Conservation (phyloP, 108 stramenopile species). For the Nitzschia sp. region DNA sequence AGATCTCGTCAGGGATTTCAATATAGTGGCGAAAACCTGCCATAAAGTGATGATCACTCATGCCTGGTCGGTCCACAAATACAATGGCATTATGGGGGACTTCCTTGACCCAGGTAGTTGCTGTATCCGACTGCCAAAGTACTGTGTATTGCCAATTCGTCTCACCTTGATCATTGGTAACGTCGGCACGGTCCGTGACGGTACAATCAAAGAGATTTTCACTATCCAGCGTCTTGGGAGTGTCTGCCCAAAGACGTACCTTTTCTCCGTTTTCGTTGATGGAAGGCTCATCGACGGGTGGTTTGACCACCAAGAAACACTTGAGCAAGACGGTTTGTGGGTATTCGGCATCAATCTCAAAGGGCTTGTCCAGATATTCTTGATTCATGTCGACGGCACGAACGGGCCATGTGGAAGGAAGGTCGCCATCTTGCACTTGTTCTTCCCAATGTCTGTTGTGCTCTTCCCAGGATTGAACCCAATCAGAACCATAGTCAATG, state of each 20-base stretch:
- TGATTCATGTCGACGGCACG: slow-evolving; percentile 44
- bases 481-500: slow-evolving; percentile 77
- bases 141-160: slow-evolving; percentile 21
- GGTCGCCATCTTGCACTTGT: slow-evolving; percentile 43
- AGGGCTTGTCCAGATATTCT: slow-evolving; percentile 26
- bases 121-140: not conserved
- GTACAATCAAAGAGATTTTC: slow-evolving; percentile 49
- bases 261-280: slow-evolving; percentile 28
- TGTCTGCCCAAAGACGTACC: slow-evolving; percentile 30
- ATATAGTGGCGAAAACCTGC: slow-evolving; percentile 65
- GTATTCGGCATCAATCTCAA: slow-evolving; percentile 27
- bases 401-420: slow-evolving; percentile 32
- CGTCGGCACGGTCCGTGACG: slow-evolving; percentile 34
- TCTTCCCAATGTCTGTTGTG: slow-evolving; percentile 39
- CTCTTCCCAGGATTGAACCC: slow-evolving; percentile 73
- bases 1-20: slow-evolving; percentile 60
- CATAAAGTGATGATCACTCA: slow-evolving; percentile 36
- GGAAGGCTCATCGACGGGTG: slow-evolving; percentile 26
- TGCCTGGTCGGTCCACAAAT: slow-evolving; percentile 52
- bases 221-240: slow-evolving; percentile 25
- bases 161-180: slow-evolving; percentile 12
- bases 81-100: slow-evolving; percentile 71
- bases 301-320: slow-evolving; percentile 45
- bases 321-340: slow-evolving; percentile 44
- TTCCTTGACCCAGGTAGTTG: slow-evolving; percentile 37